Evolutionary conservation across 306 rosid genomes (phyloP).

Genomic region (Rubus idaeus): DNA sequence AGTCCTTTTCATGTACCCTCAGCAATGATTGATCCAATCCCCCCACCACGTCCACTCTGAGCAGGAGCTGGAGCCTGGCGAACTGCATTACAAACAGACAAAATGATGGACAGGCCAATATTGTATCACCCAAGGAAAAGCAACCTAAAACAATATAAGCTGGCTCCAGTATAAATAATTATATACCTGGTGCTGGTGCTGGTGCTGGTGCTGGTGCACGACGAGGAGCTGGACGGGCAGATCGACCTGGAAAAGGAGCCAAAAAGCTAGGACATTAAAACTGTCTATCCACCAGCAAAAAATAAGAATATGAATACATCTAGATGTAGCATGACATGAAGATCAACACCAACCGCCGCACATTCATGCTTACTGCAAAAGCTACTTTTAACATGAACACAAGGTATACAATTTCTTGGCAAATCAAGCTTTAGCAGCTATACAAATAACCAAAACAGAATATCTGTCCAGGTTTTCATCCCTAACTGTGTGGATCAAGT

Average conservation of each 20-base stretch:
- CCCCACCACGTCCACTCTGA: conserved; percentile 65
- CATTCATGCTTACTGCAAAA: background rate
- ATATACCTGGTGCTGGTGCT: conserved; percentile 32
- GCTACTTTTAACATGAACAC: background rate
- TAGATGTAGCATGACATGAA: background rate
- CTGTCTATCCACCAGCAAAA: background rate
- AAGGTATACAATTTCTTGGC: background rate
- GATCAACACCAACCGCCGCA: background rate
- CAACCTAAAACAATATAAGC: background rate
- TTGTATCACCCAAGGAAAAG: background rate
- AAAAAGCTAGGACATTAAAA: background rate
- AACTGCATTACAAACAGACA: conserved; percentile 38
- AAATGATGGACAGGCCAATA: background rate
- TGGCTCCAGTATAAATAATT: background rate
- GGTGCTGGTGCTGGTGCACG: conserved; percentile 35
- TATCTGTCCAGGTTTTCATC: too few relatives aligned
- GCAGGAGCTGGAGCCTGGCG: conserved; percentile 65
- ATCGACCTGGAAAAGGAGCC: conserved; percentile 39
- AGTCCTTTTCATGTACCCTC: conserved; percentile 57
- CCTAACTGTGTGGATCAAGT: too few relatives aligned
- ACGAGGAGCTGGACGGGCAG: conserved; percentile 55
- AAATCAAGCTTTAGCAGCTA: too few relatives aligned
- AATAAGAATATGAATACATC: background rate
- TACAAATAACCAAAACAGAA: too few relatives aligned
- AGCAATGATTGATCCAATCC: conserved; percentile 82